Conservation (phyloP, 1,284 basidiomycete genomes). For the Puccinia hordei region DNA sequence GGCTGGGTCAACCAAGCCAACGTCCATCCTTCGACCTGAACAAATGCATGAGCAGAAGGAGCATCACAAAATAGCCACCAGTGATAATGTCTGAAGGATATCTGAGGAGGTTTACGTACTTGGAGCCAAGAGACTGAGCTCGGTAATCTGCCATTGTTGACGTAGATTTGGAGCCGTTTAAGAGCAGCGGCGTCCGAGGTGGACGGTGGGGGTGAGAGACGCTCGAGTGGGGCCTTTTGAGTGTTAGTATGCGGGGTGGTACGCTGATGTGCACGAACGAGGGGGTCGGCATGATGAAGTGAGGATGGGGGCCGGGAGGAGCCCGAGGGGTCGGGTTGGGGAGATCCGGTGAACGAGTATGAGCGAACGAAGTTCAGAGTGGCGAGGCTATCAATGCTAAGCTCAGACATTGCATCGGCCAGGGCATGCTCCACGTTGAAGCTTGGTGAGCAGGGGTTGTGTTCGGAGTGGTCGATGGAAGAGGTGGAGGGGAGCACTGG, state of each 20-base stretch:
- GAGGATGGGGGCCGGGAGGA: not conserved
- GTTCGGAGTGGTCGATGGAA: not conserved
- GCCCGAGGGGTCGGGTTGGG: not conserved
- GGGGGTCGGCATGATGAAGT: not conserved
- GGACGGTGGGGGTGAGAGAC: not conserved
- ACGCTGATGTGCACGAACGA: no score
- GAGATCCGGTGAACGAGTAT: not conserved
- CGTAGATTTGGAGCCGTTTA: constrained; percentile 17
- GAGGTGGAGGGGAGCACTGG: not conserved
- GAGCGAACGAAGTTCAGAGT: not conserved
- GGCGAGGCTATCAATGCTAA: constrained; percentile 11
- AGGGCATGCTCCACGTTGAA: constrained; percentile 47
- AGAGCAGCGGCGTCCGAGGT: not conserved
- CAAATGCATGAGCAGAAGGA: no score
- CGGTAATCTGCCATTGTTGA: not conserved
- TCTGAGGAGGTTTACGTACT: not conserved
- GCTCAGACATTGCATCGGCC: constrained; percentile 48
- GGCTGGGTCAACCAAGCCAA: constrained; percentile 21
- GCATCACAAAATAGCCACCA: not conserved
- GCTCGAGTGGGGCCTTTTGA: not conserved
- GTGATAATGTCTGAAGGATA: not conserved
- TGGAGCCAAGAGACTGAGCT: constrained; percentile 33
- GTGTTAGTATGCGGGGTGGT: no score
- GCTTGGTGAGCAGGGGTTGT: constrained; percentile 39
- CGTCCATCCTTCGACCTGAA: not conserved